These are phyloP conservation scores for Vitis hybrid DNA, from an alignment of 177 flowering plant genomes.

Conservation along the genomic window DNA sequence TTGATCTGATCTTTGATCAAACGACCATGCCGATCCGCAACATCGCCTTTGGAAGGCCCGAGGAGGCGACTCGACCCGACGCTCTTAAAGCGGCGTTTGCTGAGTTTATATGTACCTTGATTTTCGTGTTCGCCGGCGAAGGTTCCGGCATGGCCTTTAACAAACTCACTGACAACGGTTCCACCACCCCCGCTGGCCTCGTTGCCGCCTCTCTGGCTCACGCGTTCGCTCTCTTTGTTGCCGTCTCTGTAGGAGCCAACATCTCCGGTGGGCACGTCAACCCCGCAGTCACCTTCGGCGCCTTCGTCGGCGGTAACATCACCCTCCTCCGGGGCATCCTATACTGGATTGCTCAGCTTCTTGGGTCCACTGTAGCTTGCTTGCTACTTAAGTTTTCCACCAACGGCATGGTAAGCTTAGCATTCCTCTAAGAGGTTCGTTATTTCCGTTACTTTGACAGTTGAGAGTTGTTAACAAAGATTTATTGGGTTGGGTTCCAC, in stretches of 20 bases:
- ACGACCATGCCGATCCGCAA: constrained; percentile 39
- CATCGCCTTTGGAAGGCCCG: constrained; percentile 39
- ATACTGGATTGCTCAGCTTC: constrained; percentile 66
- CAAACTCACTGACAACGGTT: constrained; percentile 37
- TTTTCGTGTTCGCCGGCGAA: constrained; percentile 60
- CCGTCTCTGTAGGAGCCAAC: constrained; percentile 46
- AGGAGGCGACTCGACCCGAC: constrained; percentile 42
- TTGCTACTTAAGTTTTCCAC: constrained; percentile 40
- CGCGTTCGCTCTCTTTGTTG: constrained; percentile 51
- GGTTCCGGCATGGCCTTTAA: constrained; percentile 63
- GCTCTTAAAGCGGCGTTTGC: constrained; percentile 54
- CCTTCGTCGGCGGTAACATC: constrained; percentile 58
- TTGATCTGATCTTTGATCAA: constrained; percentile 6
- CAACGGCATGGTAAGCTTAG: constrained; percentile 30
- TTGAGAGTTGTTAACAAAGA: too few species aligned
- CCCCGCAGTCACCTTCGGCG: constrained; percentile 64
- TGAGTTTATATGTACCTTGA: constrained; percentile 55
- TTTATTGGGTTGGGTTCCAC: background rate
- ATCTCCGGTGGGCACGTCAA: constrained; percentile 63
- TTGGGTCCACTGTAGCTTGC: constrained; percentile 49
- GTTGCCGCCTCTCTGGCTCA: constrained; percentile 46
- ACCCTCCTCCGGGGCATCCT: constrained; percentile 49
- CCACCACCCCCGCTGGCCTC: constrained; percentile 41
- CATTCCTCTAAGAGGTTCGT: background rate
- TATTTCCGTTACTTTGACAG: background rate